These are phyloP conservation scores for Botrytis elliptica DNA, from an alignment of 2,329 filamentous ascomycete species.

Conservation along the genomic window DNA sequence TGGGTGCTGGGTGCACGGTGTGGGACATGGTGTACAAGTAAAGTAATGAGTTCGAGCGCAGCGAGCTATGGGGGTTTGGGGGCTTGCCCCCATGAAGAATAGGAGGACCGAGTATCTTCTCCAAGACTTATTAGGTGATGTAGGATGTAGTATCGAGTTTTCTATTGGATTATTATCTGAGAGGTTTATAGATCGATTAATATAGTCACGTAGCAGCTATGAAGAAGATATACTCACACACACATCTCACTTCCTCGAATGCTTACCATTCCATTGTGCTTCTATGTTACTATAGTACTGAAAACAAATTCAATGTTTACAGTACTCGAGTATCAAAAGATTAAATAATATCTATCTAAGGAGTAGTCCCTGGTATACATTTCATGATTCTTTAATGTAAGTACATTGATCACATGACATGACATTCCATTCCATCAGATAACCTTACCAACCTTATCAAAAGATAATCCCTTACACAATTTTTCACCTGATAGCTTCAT, in stretches of 20 bases:
- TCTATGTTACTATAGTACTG: no score
- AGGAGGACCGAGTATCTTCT: background rate
- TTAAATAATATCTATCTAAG: no score
- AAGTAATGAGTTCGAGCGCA: background rate
- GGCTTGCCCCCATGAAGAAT: background rate
- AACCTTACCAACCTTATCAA: background rate
- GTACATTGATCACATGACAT: background rate
- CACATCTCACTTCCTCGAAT: background rate
- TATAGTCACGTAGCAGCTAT: background rate
- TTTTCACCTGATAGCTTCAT: constrained; percentile 14
- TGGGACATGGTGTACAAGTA: no score
- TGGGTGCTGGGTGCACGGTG: background rate
- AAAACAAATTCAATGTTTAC: no score
- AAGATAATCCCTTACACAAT: constrained; percentile 1
- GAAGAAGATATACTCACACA: background rate
- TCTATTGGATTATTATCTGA: no score
- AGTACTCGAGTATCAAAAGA: no score
- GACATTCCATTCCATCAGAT: no score
- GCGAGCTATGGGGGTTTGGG: background rate
- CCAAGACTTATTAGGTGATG: background rate
- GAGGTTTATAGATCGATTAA: no score
- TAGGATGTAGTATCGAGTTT: background rate
- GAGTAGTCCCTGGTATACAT: background rate
- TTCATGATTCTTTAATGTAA: background rate
- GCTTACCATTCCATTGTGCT: no score